Percentiles rank a stretch among this genome's conserved stretches.
These are phyloP conservation scores for Entamoeba invadens DNA, from an alignment of 208 protist species.

Conservation along the genomic window DNA sequence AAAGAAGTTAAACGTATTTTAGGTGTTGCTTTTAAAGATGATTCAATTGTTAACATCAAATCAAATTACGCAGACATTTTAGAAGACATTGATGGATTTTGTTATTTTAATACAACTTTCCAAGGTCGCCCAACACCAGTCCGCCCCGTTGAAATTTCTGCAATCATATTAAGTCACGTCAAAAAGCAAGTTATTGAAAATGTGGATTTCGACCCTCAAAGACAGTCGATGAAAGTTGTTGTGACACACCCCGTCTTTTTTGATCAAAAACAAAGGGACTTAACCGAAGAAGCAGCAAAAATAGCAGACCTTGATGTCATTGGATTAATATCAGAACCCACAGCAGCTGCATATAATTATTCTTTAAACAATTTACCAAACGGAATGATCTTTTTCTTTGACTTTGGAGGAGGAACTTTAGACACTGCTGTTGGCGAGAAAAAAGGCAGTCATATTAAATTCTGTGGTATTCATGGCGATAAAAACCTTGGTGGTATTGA, in stretches of 20 bases:
- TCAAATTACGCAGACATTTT: no score
- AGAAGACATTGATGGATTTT: no score
- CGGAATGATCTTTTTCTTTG: slow-evolving; percentile 41
- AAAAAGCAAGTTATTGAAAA: background rate
- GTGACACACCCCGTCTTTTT: slow-evolving; percentile 25
- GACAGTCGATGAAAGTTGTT: background rate
- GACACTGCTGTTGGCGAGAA: slow-evolving; percentile 82
- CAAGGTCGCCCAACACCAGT: background rate
- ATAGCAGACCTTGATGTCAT: slow-evolving; percentile 27
- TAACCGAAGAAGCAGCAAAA: slow-evolving; percentile 15
- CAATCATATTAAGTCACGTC: background rate
- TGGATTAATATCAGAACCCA: slow-evolving; percentile 26
- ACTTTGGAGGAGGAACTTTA: slow-evolving; percentile 87
- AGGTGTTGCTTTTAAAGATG: no score
- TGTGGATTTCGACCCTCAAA: background rate
- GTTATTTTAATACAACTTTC: no score
- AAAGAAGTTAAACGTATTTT: no score
- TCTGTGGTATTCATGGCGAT: background rate
- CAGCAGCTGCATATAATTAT: slow-evolving; percentile 28
- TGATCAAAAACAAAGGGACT: slow-evolving; percentile 23
- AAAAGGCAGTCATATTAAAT: slow-evolving; percentile 75
- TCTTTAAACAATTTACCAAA: background rate
- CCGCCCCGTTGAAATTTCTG: background rate
- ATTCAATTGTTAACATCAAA: no score
- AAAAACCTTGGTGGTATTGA: slow-evolving; percentile 9